Base-by-base conservation (phyloP, 1,284 basidiomycete genomes). In the Cutaneotrichosporon sp. region DNA sequence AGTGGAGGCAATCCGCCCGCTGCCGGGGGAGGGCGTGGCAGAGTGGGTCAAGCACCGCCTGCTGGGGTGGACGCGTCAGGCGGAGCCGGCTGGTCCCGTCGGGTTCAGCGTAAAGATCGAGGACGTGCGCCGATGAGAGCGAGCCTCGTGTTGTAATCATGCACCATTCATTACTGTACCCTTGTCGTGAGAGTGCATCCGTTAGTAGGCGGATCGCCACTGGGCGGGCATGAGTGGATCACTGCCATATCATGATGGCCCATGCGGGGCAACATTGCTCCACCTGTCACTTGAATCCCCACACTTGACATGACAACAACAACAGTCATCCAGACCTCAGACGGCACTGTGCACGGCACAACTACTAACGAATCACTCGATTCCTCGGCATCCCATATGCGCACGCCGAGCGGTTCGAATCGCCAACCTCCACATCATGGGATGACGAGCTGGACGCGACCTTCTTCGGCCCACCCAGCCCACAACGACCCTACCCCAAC, bases 1-100 rank as follows among this genome's bases (percentile, higher is more conserved):
- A 63, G 78, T 81, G 50, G 81, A 82, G 69, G 76, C 75, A 13
- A 80, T 82, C 67, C 73, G 80, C 10, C 81, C 81, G 1, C 58
- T 79, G 31, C 81, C 81, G 0, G 77, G 79, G 62, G 80, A 82
- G 66, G 78, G 78, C 18, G 80, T 80, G 8, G 71, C 69, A 1
- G 76, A 77, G 55, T 81, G 79, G 80, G 67, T 81, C 16, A 72
- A 72, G 67, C 68, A 70, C 9, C 65, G 73, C 21, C 64, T 80
- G 16, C 69, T 77, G 52, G 76, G 77, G 4, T 78, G 55, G 55
- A 53, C 51, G 51, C 14, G 51, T 30, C 30, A 31, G 51, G 30
- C 30, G 1, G 21, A 30, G 21, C 51, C 51, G 13, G 51, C 51
- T 2, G 51, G 51, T 2, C 16, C 16, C 16, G 42, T 46, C 16